phyloP scores from a whole-genome alignment of 441 rosid species.

The Daphne laureola region DNA sequence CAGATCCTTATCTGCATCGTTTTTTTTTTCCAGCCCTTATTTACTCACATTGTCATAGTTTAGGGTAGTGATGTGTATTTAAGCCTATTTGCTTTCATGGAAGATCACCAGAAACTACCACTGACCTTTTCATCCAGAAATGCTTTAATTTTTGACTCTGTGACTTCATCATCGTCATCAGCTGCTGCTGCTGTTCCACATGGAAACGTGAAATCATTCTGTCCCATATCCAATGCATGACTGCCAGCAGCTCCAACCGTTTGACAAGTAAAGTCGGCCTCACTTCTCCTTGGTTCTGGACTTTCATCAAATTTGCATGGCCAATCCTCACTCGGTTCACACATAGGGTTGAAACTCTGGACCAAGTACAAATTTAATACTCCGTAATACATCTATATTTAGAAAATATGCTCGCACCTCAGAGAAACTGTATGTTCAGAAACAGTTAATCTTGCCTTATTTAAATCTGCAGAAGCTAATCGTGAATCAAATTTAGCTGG shows the following conservation, averaged over 20 bases:
- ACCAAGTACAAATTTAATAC: constrained; percentile 19
- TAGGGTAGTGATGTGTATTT: no score
- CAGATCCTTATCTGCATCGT: no score
- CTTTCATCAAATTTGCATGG: constrained; percentile 40
- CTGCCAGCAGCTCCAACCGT: constrained; percentile 23
- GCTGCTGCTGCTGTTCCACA: constrained; percentile 24
- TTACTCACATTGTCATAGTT: no score
- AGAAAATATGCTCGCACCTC: constrained; percentile 10
- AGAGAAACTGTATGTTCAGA: constrained; percentile 8
- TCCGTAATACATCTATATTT: constrained; percentile 2
- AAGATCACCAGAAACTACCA: background rate
- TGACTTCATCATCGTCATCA: constrained; percentile 59
- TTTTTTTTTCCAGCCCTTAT: no score
- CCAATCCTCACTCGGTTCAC: constrained; percentile 55
- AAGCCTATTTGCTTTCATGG: background rate
- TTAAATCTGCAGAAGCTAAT: constrained; percentile 48
- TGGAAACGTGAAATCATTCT: constrained; percentile 40
- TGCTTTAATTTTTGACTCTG: constrained; percentile 61
- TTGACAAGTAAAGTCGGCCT: constrained; percentile 31
- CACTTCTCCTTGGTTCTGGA: constrained; percentile 31
- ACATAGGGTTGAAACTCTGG: constrained; percentile 89
- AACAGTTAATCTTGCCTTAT: constrained; percentile 42
- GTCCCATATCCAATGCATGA: constrained; percentile 29
- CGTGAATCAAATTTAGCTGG: constrained; percentile 43
- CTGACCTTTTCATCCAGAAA: constrained; percentile 72